These are phyloP conservation scores for Aspergillus sergii DNA, from an alignment of 2,329 filamentous ascomycete genomes.

Conservation along the genomic window DNA sequence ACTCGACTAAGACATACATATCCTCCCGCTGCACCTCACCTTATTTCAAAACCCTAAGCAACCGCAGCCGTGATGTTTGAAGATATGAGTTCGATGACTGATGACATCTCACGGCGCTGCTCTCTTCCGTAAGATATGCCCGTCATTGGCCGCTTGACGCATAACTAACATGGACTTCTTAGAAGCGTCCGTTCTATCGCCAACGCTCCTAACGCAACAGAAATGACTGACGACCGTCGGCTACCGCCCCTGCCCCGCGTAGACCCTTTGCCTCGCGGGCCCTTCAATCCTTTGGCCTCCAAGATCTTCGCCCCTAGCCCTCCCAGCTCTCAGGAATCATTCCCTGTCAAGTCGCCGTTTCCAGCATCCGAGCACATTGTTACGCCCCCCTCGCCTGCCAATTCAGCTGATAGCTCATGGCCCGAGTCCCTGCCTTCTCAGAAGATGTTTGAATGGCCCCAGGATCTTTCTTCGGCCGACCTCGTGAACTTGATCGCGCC, in stretches of 20 bases:
- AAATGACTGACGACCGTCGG: slow-evolving; percentile 38
- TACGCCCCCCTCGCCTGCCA: slow-evolving; percentile 41
- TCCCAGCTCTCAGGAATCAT: slow-evolving; percentile 36
- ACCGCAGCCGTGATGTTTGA: slow-evolving; percentile 30
- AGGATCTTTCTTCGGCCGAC: slow-evolving; percentile 34
- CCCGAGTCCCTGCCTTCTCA: slow-evolving; percentile 35
- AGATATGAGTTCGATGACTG: slow-evolving; percentile 33
- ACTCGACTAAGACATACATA: slow-evolving; percentile 26
- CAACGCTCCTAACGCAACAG: slow-evolving; percentile 24
- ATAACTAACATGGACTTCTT: slow-evolving; percentile 13
- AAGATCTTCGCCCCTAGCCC: slow-evolving; percentile 35
- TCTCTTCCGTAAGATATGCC: slow-evolving; percentile 38
- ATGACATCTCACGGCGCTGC: slow-evolving; percentile 34
- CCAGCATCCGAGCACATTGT: slow-evolving; percentile 30
- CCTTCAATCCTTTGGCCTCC: slow-evolving; percentile 39
- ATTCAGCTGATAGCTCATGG: slow-evolving; percentile 41
- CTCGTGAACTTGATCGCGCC: slow-evolving; percentile 40
- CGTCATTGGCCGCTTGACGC: not conserved
- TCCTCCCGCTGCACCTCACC: slow-evolving; percentile 1
- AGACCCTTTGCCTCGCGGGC: slow-evolving; percentile 41
- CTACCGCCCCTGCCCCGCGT: slow-evolving; percentile 41
- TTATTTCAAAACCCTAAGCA: not conserved
- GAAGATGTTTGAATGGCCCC: slow-evolving; percentile 37
- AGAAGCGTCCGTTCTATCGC: slow-evolving; percentile 30
- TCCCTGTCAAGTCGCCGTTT: slow-evolving; percentile 38